These are phyloP conservation scores for Suillus americanus DNA, from an alignment of 768 basidiomycete genomes.

Conservation along the genomic window DNA sequence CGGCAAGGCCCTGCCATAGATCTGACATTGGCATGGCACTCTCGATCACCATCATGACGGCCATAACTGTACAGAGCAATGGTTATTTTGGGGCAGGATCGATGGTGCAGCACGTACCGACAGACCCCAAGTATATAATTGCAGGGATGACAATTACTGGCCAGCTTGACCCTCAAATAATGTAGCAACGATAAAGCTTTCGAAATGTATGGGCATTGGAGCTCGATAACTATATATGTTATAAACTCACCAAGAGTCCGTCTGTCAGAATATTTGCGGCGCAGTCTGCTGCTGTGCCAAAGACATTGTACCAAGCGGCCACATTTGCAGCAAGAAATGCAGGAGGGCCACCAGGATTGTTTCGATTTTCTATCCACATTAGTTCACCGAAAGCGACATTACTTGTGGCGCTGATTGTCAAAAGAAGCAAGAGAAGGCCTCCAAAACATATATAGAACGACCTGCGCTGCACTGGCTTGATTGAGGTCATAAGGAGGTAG, in stretches of 20 bases:
- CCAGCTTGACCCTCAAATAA: conserved; percentile 25
- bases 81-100: background rate
- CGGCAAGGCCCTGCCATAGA: background rate
- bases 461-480: background rate
- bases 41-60: background rate
- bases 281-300: conserved; percentile 24
- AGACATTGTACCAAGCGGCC: conserved; percentile 26
- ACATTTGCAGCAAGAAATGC: conserved; percentile 26
- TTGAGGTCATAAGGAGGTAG: background rate
- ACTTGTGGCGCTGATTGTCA: conserved; percentile 23
- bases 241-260: conserved; percentile 29
- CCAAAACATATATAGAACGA: background rate
- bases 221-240: background rate
- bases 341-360: conserved; percentile 29
- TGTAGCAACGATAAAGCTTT: conserved; percentile 36
- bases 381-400: conserved; percentile 23
- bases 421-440: conserved; percentile 18
- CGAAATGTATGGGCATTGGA: background rate
- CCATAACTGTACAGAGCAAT: background rate
- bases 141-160: conserved; percentile 4
- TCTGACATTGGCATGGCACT: background rate
- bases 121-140: conserved; percentile 5
- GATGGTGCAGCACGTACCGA: background rate
- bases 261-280: conserved; percentile 27
- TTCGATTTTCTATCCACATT: conserved; percentile 31